Base-by-base conservation (phyloP, 352 stramenopile species). In the Globisporangium barbulae region DNA sequence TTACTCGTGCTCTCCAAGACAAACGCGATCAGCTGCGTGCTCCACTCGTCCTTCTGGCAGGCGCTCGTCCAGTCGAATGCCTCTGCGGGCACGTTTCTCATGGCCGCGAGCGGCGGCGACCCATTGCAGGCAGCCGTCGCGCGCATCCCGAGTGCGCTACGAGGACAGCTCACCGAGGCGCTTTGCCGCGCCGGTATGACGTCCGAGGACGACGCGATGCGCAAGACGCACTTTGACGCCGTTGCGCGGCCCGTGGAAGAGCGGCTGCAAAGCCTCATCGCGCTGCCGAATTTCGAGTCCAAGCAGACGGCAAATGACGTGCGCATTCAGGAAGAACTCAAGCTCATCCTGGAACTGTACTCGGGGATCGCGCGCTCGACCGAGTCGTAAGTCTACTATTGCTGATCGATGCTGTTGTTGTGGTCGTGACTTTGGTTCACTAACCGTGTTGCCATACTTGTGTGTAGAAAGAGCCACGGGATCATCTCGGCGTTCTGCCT, bases 331-430 rank as follows among this genome's bases (percentile, higher is more conserved):
- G 80, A 90, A 70, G 82, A 94, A 45, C 69, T 92, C 1, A 91
- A 91, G 67, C 63, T 93, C 17, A 73, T 94, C 19, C 56, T 94
- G 10, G 85, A 93, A 44, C 73, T 93, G 68, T 92, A 92, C 69
- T 78, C 85, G 0, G 85, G 85, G 21, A 79, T 94, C 33, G 85
- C 83, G 15, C 83, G 83, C 22, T 89, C 85, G 0, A 73, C 82
- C 7, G 85, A 93, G 68, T 77, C 72, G 75, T 87, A 81, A 58
- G 74, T 80, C 9, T 6, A 1, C 37, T 15, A 44, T 25, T 22
- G 21, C 21, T 48, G 25, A 12, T 39, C 12, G 8, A 5, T 41
- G 31, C 53, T 15, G n/a, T 4, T 65, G 8, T 53, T 48, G 15
- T 35, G 19, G 25, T 33, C 8, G 5, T 49, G 39, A 12, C 12